Evolutionary conservation across 768 basidiomycete genomes (phyloP).

Genomic region (Glaciozyma martinii): DNA sequence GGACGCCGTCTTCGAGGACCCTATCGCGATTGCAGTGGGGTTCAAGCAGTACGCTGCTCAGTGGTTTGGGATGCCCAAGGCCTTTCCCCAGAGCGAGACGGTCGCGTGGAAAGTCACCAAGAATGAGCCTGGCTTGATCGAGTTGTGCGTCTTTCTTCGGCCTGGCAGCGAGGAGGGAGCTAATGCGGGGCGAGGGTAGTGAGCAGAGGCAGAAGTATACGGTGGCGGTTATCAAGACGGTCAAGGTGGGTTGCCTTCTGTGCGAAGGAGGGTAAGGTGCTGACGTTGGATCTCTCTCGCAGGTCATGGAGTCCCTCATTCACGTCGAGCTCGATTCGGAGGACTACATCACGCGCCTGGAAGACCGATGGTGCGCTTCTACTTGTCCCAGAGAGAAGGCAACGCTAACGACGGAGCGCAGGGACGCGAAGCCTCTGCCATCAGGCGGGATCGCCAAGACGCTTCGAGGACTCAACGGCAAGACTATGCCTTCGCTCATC

Average conservation of each 20-base stretch:
- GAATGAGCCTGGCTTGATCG: not conserved
- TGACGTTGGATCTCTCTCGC: not conserved
- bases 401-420: not conserved
- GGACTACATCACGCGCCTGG: not conserved
- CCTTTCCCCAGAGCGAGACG: constrained; percentile 1
- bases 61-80: constrained; percentile 3
- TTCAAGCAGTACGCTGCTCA: constrained; percentile 4
- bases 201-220: constrained; percentile 3
- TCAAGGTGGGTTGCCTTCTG: not conserved
- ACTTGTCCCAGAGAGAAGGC: not conserved
- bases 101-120: not conserved
- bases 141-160: not conserved
- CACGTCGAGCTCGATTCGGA: constrained; percentile 4
- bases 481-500: not conserved
- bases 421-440: not conserved
- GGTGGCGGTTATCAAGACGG: not conserved
- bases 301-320: not conserved
- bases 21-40: not conserved
- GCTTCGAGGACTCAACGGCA: not conserved
- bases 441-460: not conserved
- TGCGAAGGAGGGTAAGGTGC: too few species aligned
- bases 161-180: not conserved
- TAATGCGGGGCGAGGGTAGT: not conserved
- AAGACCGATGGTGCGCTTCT: not conserved
- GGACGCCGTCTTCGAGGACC: not conserved